These are phyloP conservation scores for Trichoderma sp. DNA, from an alignment of 2,329 filamentous ascomycete species.

Conservation along the genomic window DNA sequence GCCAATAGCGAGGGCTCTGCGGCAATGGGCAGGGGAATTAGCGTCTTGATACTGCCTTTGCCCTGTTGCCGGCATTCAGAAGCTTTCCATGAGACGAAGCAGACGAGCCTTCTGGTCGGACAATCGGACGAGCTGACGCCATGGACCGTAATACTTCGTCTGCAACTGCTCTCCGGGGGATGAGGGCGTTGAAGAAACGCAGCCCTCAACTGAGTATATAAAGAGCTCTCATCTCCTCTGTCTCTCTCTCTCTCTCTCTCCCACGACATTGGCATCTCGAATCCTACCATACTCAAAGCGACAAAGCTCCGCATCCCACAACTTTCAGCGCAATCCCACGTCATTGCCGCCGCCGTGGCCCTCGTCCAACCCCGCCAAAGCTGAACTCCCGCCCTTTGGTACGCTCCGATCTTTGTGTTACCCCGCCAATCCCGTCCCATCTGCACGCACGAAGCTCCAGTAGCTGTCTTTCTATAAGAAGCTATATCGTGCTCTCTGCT, in stretches of 20 bases:
- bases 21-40: constrained; percentile 10
- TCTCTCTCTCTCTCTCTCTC: not conserved
- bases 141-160: not conserved
- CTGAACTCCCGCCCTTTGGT: constrained; percentile 18
- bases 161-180: not conserved
- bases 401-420: constrained; percentile 13
- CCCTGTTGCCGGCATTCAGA: not conserved
- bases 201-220: constrained; percentile 4
- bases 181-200: not conserved
- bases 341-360: constrained; percentile 25
- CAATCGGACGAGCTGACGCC: not conserved
- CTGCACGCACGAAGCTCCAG: not conserved
- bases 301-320: constrained; percentile 5
- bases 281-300: constrained; percentile 7
- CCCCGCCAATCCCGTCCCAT: constrained; percentile 17
- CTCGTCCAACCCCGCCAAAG: constrained; percentile 25
- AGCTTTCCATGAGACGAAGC: too few species aligned
- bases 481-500: not conserved
- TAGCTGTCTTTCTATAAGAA: constrained; percentile 1
- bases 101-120: not conserved
- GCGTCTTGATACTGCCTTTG: not conserved
- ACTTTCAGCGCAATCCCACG: constrained; percentile 22
- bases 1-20: constrained; percentile 8
- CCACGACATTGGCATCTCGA: not conserved
- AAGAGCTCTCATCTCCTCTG: not conserved